These are phyloP conservation scores for Alternaria sp. DNA, from an alignment of 2,329 filamentous ascomycete species.

Conservation along the genomic window DNA sequence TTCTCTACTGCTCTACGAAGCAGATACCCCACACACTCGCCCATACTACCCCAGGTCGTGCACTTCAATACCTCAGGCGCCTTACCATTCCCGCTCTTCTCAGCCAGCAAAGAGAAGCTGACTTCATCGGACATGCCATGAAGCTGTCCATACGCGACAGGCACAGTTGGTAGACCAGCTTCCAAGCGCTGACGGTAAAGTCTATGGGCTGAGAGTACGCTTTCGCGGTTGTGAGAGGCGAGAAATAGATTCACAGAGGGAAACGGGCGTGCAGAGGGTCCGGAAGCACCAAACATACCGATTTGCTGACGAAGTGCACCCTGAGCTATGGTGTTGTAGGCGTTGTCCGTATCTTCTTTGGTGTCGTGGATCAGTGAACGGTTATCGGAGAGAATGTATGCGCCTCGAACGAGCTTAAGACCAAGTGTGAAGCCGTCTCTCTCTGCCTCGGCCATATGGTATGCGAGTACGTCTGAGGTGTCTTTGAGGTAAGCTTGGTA, in stretches of 20 bases:
- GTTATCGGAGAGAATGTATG: slow-evolving; percentile 63
- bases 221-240: slow-evolving; percentile 82
- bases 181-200: slow-evolving; percentile 52
- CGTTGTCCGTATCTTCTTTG: slow-evolving; percentile 63
- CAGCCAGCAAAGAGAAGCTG: slow-evolving; percentile 59
- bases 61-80: slow-evolving; percentile 63
- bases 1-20: slow-evolving; percentile 66
- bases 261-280: slow-evolving; percentile 37
- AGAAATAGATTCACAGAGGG: slow-evolving; percentile 69
- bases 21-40: slow-evolving; percentile 82
- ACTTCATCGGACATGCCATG: slow-evolving; percentile 97
- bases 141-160: slow-evolving; percentile 76
- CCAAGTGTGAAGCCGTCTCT: slow-evolving; percentile 62
- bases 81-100: slow-evolving; percentile 39
- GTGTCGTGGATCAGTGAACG: slow-evolving; percentile 62
- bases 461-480: slow-evolving; percentile 52
- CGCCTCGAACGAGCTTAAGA: slow-evolving; percentile 65
- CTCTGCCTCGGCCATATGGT: slow-evolving; percentile 57
- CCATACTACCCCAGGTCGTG: slow-evolving; percentile 64
- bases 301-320: slow-evolving; percentile 50
- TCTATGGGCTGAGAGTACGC: slow-evolving; percentile 65
- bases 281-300: slow-evolving; percentile 27
- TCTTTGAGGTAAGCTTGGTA: slow-evolving; percentile 66
- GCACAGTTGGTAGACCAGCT: slow-evolving; percentile 55
- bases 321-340: slow-evolving; percentile 74